Conservation (phyloP, 2,329 filamentous ascomycete species). For the Claviceps sp. region DNA sequence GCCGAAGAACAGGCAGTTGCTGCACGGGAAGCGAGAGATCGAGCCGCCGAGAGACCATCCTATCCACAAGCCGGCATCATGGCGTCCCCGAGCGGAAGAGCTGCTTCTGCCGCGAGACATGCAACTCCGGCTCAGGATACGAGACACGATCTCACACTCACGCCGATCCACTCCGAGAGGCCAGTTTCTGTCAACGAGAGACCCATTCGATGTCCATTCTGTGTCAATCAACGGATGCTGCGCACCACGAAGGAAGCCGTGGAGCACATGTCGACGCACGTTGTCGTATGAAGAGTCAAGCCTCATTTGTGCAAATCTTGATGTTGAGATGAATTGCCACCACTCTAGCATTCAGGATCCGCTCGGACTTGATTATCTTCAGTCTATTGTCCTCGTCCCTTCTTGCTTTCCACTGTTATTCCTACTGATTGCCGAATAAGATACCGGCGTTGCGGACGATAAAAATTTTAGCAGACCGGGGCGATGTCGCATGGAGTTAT, state of each 20-base stretch:
- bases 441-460: not conserved
- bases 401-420: no score
- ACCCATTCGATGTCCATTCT: constrained; percentile 45
- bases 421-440: no score
- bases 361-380: no score
- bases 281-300: constrained; percentile 31
- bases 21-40: constrained; percentile 38
- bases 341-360: not conserved
- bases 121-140: constrained; percentile 23
- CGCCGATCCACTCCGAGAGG: constrained; percentile 38
- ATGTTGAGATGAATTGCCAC: not conserved
- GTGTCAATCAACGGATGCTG: constrained; percentile 48
- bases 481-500: not conserved
- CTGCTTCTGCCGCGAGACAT: constrained; percentile 20
- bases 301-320: not conserved
- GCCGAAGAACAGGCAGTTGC: constrained; percentile 44
- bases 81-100: constrained; percentile 18
- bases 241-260: constrained; percentile 48
- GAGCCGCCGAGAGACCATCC: constrained; percentile 26
- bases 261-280: constrained; percentile 49
- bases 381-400: no score
- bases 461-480: no score
- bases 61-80: constrained; percentile 17
- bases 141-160: constrained; percentile 33
- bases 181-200: constrained; percentile 32